Evolutionary conservation across 345 rosid species (phyloP).

Genomic region (thale cress (Arabidopsis thaliana)): TAIR10.1 NC_003076.8:4295001-4295500

Average conservation of each 20-base stretch:
- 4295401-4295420: constrained; percentile 81
- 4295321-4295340: constrained; percentile 94
- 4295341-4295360: constrained; percentile 92
- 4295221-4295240: constrained; percentile 85
- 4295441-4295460: constrained; percentile 88
- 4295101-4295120: constrained; percentile 1
- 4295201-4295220: constrained; percentile 73
- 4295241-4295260: constrained; percentile 90
- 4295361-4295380: constrained; percentile 95
- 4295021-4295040: constrained; percentile 92
- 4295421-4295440: constrained; percentile 86
- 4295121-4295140: not conserved
- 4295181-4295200: constrained; percentile 24
- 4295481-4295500: constrained; percentile 87
- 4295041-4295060: constrained; percentile 91
- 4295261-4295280: constrained; percentile 94
- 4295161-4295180: constrained; percentile 1
- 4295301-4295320: constrained; percentile 79
- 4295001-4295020: constrained; percentile 80
- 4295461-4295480: constrained; percentile 80
- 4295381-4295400: constrained; percentile 97
- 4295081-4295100: constrained; percentile 1
- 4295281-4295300: constrained; percentile 86
- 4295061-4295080: constrained; percentile 62
- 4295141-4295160: not conserved